Conservation (phyloP, 1,139 yeast species). For the Candida sp. region DNA sequence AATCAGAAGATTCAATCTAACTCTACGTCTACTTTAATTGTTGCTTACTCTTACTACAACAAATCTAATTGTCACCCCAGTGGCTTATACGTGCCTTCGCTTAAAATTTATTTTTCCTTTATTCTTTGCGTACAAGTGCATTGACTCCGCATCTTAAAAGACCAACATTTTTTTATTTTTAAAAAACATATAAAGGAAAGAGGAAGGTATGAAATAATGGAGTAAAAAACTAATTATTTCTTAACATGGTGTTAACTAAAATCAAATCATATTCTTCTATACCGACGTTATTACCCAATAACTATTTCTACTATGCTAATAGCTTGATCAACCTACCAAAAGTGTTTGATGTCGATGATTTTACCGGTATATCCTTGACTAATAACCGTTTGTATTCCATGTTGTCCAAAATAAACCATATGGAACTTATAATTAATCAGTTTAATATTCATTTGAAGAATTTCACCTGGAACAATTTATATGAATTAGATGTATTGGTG, state of each 20-base stretch:
- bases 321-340: slow-evolving; percentile 13
- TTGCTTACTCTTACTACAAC: no score
- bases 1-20: no score
- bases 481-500: slow-evolving; percentile 7
- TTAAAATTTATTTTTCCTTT: no score
- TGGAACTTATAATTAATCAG: slow-evolving; percentile 4
- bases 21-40: no score
- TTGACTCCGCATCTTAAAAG: no score
- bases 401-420: slow-evolving; percentile 6
- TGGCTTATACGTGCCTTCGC: no score
- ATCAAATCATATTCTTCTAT: slow-evolving; percentile 2
- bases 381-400: slow-evolving; percentile 6
- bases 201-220: no score
- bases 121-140: no score
- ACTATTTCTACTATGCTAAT: slow-evolving; percentile 16
- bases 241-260: background rate
- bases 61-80: no score
- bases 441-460: slow-evolving; percentile 6
- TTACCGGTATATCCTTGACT: slow-evolving; percentile 2
- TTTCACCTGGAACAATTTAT: slow-evolving; percentile 6
- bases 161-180: no score
- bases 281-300: slow-evolving; percentile 6
- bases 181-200: no score
- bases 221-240: no score
- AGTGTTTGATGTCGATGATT: slow-evolving; percentile 10